Base-by-base conservation (phyloP, 2,329 filamentous ascomycete genomes). In the Torrubiellomyces zombiae region DNA sequence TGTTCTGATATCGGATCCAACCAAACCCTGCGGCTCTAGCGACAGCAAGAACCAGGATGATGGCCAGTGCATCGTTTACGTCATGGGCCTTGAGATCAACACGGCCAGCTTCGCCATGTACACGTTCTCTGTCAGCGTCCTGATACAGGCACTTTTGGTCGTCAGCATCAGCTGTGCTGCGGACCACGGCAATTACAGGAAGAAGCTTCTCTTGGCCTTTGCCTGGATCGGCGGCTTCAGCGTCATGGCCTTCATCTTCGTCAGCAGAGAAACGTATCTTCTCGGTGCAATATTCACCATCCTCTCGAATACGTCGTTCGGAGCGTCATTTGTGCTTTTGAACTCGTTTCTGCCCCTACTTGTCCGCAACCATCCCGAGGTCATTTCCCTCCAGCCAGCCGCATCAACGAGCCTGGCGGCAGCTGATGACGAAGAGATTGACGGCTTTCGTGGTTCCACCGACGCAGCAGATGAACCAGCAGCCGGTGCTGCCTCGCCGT, bases 71-170 rank as follows among this genome's bases (percentile, higher is more conserved):
- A 60, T 95, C 31, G 71, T 95, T 30, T 69, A 75, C 34, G 59
- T 95, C 5, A 56, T 92, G 14, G 86, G 86, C 5, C 50, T 78
- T 31, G 75, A 92, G 42, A 75, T 98, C 54, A 95, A 95, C 51
- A 94, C 86, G 1, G 85, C 86, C 18, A 91, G 80, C 49, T 94
- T 95, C 49, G 86, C 83, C 46, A 92, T 95, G 82, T 95, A 95
- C 53, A 94, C 83, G 2, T 98, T 98, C 51, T 92, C 83, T 29
- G 60, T 91, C 42, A 91, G 81, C 45, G 89, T 98, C 2, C 51
- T 94, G 12, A 50, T 94, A 8, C 89, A 98, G 48, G 79, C 85
- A 2, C 53, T 95, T 15, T 56, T 95, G 16, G 91, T 98, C 21
- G 82, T 98, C 34, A 92, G 83, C 43, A 93, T 98, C 61, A 93